A percentile compares a stretch with the other conserved stretches of the same genome.
Conservation (phyloP, 768 basidiomycete genomes). For the Boletus subparvulus region DNA sequence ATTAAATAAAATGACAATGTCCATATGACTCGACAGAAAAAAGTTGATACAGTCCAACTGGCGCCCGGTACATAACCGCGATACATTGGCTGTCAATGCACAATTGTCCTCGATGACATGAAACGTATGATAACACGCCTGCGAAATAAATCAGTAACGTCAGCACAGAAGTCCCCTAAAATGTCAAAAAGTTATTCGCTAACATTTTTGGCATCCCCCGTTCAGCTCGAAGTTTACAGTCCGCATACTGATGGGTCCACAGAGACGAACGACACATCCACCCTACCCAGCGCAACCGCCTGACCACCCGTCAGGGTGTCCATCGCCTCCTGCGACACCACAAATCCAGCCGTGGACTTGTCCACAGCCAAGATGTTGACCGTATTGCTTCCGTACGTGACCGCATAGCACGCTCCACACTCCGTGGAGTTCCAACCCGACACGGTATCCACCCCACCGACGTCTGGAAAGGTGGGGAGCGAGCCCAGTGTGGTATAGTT, state of each 20-base stretch:
- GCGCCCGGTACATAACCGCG: neutral
- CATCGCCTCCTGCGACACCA: constrained; percentile 31
- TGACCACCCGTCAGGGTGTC: constrained; percentile 17
- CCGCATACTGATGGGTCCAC: neutral
- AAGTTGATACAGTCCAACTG: constrained; percentile 2
- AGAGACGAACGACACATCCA: constrained; percentile 14
- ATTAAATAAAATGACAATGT: neutral
- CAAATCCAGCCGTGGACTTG: constrained; percentile 42
- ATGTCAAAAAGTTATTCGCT: neutral
- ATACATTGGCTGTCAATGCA: neutral
- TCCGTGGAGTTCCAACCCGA: constrained; percentile 19
- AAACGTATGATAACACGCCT: neutral
- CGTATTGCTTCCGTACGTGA: constrained; percentile 32
- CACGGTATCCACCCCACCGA: constrained; percentile 33
- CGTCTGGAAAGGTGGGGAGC: constrained; percentile 38
- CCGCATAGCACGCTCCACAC: constrained; percentile 33
- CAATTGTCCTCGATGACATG: neutral
- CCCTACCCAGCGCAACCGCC: constrained; percentile 16
- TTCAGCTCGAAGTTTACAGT: neutral
- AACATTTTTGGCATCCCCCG: neutral
- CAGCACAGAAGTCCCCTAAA: neutral
- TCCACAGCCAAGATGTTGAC: constrained; percentile 60
- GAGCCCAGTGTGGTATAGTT: constrained; percentile 37
- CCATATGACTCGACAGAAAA: constrained; percentile 1
- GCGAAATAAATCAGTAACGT: neutral